phyloP scores from a whole-genome alignment of 306 rosid genomes.

The Purshia tridentata region DNA sequence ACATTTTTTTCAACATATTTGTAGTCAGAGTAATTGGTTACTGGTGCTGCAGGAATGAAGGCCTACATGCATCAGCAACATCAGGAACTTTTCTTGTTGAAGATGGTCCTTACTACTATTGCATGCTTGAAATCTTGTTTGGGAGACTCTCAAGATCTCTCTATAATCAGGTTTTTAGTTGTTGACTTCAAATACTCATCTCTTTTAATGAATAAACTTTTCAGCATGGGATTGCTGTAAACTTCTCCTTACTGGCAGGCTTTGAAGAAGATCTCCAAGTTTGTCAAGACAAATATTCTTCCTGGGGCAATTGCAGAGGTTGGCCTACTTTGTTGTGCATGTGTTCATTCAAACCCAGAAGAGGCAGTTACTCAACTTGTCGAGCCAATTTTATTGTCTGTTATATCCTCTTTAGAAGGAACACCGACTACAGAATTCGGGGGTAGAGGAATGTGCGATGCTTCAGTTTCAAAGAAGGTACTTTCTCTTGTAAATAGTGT shows the following conservation, averaged over 20 bases:
- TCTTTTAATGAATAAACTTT: constrained; percentile 14
- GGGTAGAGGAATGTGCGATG: constrained; percentile 58
- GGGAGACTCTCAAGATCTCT: constrained; percentile 85
- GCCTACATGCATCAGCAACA: constrained; percentile 76
- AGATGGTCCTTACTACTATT: constrained; percentile 93
- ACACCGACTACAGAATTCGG: constrained; percentile 83
- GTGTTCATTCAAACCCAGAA: constrained; percentile 89
- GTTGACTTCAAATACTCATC: constrained; percentile 20
- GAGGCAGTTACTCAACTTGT: constrained; percentile 80
- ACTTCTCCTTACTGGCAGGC: constrained; percentile 54
- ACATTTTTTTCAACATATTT: neutral
- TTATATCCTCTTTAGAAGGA: constrained; percentile 77
- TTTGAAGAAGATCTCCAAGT: constrained; percentile 87
- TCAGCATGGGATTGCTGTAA: constrained; percentile 19
- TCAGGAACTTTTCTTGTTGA: constrained; percentile 98
- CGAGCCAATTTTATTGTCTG: constrained; percentile 82
- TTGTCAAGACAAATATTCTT: constrained; percentile 94
- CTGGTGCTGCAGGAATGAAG: constrained; percentile 74
- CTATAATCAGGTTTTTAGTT: constrained; percentile 70
- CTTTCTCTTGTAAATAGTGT: constrained; percentile 24
- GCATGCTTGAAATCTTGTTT: constrained; percentile 89
- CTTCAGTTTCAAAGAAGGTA: constrained; percentile 67
- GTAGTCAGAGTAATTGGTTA: constrained; percentile 35
- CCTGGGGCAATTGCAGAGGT: constrained; percentile 99
- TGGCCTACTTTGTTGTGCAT: constrained; percentile 96